These are phyloP conservation scores for Beta corolliflora DNA, from an alignment of 179 eudicot species.

Conservation along the genomic window DNA sequence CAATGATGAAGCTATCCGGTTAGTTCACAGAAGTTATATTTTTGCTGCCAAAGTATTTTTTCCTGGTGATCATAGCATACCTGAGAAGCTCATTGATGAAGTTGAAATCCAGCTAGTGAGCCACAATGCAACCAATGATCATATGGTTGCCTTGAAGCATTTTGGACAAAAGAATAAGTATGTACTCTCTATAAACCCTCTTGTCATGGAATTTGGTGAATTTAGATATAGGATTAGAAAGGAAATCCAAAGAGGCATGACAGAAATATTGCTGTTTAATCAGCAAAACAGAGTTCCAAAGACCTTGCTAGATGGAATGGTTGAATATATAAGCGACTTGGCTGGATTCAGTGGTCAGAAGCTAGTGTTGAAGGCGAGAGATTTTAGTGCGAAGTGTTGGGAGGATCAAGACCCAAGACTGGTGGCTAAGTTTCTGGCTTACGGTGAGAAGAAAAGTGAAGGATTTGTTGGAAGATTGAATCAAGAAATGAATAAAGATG, in stretches of 20 bases:
- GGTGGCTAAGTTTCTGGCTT: constrained; percentile 49
- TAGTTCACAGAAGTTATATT: constrained; percentile 38
- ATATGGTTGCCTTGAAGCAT: constrained; percentile 21
- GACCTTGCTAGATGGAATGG: constrained; percentile 47
- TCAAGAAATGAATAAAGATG: constrained; percentile 31
- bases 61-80: constrained; percentile 16
- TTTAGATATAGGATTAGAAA: constrained; percentile 32
- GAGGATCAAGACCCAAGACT: constrained; percentile 36
- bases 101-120: constrained; percentile 39
- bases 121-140: constrained; percentile 33
- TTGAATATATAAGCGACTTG: constrained; percentile 42
- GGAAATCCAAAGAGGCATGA: constrained; percentile 52
- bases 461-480: constrained; percentile 59
- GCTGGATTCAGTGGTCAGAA: constrained; percentile 17
- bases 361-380: background rate
- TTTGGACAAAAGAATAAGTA: constrained; percentile 27
- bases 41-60: constrained; percentile 44
- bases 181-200: constrained; percentile 40
- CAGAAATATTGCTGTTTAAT: constrained; percentile 48
- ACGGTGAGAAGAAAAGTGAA: constrained; percentile 35
- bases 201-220: constrained; percentile 36
- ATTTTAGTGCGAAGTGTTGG: constrained; percentile 37
- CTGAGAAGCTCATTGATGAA: constrained; percentile 40
- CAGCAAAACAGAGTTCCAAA: constrained; percentile 37
- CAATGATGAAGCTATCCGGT: constrained; percentile 52